Evolutionary conservation across 495 filamentous ascomycete genomes (phyloP).

Genomic region (Lentithecium fluviatile): DNA sequence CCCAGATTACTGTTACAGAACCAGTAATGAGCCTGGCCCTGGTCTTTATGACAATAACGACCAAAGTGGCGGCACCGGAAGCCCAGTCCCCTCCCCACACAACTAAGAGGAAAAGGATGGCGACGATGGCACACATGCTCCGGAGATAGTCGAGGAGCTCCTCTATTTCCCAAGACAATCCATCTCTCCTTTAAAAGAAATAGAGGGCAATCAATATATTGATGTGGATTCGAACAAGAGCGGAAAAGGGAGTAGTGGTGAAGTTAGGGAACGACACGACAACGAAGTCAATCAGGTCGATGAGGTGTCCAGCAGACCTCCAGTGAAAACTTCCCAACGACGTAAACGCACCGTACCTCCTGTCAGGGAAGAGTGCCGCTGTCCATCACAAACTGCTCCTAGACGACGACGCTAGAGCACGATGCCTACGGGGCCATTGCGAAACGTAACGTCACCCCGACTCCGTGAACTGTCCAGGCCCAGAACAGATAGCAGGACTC

Average conservation of each 20-base stretch:
- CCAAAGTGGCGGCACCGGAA: constrained; percentile 7
- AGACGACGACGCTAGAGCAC: constrained; percentile 7
- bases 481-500: constrained; percentile 14
- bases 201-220: too few species aligned
- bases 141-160: background rate
- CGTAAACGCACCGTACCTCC: constrained; percentile 10
- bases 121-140: constrained; percentile 1
- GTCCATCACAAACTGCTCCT: constrained; percentile 10
- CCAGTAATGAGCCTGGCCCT: constrained; percentile 12
- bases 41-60: constrained; percentile 5
- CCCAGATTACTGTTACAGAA: constrained; percentile 13
- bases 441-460: constrained; percentile 8
- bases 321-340: constrained; percentile 7
- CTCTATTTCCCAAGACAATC: background rate
- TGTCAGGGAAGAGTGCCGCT: too few species aligned
- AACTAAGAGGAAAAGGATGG: constrained; percentile 11
- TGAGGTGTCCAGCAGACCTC: constrained; percentile 3
- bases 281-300: constrained; percentile 2
- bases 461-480: background rate
- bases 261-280: constrained; percentile 3
- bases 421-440: constrained; percentile 11
- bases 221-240: too few species aligned
- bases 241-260: too few species aligned
- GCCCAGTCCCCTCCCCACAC: constrained; percentile 8
- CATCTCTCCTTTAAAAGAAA: too few species aligned